phyloP scores from a whole-genome alignment of 164 flowering plant genomes.

The Aristolochia contorta region DNA sequence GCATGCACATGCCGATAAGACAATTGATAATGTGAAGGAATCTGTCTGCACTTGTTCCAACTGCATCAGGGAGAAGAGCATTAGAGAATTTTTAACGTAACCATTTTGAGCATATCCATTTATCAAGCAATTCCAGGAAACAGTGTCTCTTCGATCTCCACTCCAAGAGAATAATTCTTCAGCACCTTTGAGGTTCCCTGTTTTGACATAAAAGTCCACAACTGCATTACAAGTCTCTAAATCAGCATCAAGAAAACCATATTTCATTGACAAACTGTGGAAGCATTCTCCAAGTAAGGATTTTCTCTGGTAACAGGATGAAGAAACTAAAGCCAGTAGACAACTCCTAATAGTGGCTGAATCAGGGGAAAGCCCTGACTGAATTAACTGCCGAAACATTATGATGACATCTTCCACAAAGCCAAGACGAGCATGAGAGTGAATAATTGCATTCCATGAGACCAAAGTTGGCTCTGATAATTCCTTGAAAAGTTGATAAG shows the following conservation, averaged over 20 bases:
- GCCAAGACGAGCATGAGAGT: slow-evolving; percentile 12
- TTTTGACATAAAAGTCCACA: slow-evolving; percentile 12
- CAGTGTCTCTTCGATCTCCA: slow-evolving; percentile 3
- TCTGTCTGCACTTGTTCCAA: slow-evolving; percentile 2
- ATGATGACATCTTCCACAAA: slow-evolving; percentile 2
- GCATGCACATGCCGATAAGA: slow-evolving; percentile 12
- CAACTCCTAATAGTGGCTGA: slow-evolving; percentile 12
- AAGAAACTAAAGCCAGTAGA: slow-evolving; percentile 9
- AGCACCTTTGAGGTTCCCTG: slow-evolving; percentile 1
- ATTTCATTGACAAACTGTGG: slow-evolving; percentile 11
- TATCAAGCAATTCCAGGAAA: slow-evolving; percentile 19
- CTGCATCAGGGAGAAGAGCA: slow-evolving; percentile 9
- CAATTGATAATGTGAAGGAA: slow-evolving; percentile 11
- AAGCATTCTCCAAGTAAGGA: slow-evolving; percentile 9
- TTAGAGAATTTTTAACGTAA: not conserved
- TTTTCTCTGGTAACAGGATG: not conserved
- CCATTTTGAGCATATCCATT: slow-evolving; percentile 8
- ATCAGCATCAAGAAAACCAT: slow-evolving; percentile 9
- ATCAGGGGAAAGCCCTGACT: slow-evolving; percentile 12
- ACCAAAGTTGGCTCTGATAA: slow-evolving; percentile 7
- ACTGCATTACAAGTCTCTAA: slow-evolving; percentile 8
- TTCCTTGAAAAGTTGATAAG: slow-evolving; percentile 4
- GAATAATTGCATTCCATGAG: slow-evolving; percentile 15
- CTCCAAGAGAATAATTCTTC: slow-evolving; percentile 8
- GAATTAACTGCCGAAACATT: slow-evolving; percentile 7